Conservation (phyloP, 257 asterid genomes). For the Gynochthodes officinalis region DNA sequence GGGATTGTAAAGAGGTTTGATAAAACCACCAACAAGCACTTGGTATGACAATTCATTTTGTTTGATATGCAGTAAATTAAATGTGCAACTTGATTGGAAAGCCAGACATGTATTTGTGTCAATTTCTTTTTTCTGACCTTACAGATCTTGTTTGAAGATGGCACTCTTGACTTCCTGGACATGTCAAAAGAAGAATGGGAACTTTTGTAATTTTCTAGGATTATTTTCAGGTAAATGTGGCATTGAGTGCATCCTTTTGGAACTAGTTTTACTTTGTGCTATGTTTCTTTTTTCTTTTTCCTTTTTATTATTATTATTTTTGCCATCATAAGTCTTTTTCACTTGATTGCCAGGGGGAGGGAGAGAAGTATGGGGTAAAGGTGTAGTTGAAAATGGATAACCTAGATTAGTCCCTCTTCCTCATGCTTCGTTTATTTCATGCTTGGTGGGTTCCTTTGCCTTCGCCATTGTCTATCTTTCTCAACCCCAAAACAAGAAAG, state of each 20-base stretch:
- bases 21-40: conserved; percentile 56
- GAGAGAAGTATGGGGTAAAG: not conserved
- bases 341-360: not conserved
- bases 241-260: not conserved
- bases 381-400: not conserved
- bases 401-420: no score
- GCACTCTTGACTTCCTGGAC: conserved; percentile 59
- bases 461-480: no score
- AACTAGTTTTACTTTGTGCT: not conserved
- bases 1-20: conserved; percentile 70
- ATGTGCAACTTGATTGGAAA: conserved; percentile 7
- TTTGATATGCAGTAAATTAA: not conserved
- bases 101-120: not conserved
- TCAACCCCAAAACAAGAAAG: no score
- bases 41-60: conserved; percentile 52
- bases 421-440: no score
- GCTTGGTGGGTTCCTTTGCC: not conserved
- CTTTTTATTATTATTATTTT: not conserved
- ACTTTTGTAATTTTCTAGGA: conserved; percentile 40
- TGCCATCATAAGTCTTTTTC: not conserved
- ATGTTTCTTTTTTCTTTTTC: not conserved
- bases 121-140: conserved; percentile 10
- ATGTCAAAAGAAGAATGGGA: conserved; percentile 86
- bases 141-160: conserved; percentile 91
- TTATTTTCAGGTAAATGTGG: conserved; percentile 38